These are phyloP conservation scores for Apiospora hydei DNA, from an alignment of 2,329 filamentous ascomycete species.

Conservation along the genomic window DNA sequence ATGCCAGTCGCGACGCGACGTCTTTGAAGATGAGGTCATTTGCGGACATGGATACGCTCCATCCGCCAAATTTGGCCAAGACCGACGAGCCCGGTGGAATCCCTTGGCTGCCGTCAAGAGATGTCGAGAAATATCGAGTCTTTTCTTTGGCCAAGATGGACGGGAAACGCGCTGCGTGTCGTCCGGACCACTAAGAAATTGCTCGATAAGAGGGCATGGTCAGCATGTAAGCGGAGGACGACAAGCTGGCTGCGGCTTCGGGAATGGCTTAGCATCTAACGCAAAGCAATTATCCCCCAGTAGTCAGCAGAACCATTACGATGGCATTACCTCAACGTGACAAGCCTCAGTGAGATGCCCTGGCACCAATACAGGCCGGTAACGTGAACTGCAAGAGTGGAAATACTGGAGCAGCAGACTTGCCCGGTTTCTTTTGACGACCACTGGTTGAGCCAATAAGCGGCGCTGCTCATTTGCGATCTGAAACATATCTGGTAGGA, in stretches of 20 bases:
- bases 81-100: not conserved
- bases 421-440: not conserved
- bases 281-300: constrained; percentile 6
- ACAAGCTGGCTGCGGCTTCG: not conserved
- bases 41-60: not conserved
- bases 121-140: not conserved
- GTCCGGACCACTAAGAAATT: not conserved
- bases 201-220: not conserved
- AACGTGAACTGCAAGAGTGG: not conserved
- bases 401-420: not conserved
- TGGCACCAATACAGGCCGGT: not conserved
- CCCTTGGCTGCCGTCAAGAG: not conserved
- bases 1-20: not conserved
- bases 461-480: not conserved
- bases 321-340: constrained; percentile 16
- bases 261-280: not conserved
- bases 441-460: not conserved
- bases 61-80: not conserved
- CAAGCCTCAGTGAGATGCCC: not conserved
- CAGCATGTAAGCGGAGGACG: not conserved
- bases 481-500: constrained; percentile 14
- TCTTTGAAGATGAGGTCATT: not conserved
- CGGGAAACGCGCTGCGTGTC: not conserved
- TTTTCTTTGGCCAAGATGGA: too few species aligned
- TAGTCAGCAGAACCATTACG: constrained; percentile 15